These are phyloP conservation scores for Cryptococcus sp. DNA, from an alignment of 1,284 basidiomycete genomes.

Conservation along the genomic window DNA sequence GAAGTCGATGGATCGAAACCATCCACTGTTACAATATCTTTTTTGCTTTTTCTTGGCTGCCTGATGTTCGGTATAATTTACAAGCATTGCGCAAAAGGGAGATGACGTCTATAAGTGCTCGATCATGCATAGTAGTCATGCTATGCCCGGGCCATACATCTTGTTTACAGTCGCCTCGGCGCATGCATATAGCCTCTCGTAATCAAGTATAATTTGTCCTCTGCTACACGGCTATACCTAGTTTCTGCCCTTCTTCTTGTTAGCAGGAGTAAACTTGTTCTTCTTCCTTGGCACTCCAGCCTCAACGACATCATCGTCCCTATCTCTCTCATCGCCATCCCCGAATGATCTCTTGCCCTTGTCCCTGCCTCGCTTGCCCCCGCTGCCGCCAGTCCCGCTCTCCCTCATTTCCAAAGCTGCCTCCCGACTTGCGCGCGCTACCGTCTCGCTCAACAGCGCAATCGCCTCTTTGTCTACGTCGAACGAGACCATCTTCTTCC, in stretches of 20 bases:
- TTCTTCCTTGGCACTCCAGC: constrained; percentile 53
- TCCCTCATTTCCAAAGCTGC: constrained; percentile 72
- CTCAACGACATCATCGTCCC: constrained; percentile 76
- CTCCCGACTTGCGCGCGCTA: constrained; percentile 81
- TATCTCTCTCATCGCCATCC: constrained; percentile 53
- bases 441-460: constrained; percentile 82
- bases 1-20: constrained; percentile 19
- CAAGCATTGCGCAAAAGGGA: too few relatives aligned
- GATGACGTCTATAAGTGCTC: too few relatives aligned
- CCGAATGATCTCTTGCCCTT: constrained; percentile 62
- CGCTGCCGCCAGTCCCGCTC: constrained; percentile 47
- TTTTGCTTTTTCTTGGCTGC: not conserved
- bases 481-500: constrained; percentile 90
- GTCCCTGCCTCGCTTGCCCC: constrained; percentile 61
- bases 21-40: constrained; percentile 10
- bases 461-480: constrained; percentile 89
- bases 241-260: constrained; percentile 9
- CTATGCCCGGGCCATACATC: too few relatives aligned
- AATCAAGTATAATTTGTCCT: too few relatives aligned
- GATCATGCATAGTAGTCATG: too few relatives aligned
- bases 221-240: too few relatives aligned
- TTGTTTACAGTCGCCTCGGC: too few relatives aligned
- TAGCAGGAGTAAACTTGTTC: constrained; percentile 26
- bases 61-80: too few relatives aligned
- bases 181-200: too few relatives aligned